phyloP scores from a whole-genome alignment of 768 basidiomycete genomes.

The Podaxis carcinomalis region DNA sequence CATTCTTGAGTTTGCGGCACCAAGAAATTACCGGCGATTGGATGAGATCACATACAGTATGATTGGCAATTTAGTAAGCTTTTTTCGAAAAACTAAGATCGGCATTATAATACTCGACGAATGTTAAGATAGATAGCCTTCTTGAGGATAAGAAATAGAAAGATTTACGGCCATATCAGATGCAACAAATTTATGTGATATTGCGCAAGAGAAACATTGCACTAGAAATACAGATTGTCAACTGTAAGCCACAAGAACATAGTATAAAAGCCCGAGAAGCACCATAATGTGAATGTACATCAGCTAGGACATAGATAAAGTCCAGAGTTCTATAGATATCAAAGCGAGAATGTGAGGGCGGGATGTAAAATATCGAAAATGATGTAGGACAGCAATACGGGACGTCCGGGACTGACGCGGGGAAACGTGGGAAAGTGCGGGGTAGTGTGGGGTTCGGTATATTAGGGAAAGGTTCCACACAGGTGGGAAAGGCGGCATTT shows the following conservation, averaged over 20 bases:
- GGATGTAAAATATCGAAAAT: not conserved
- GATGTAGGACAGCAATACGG: not conserved
- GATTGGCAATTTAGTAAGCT: not conserved
- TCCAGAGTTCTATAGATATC: conserved; percentile 9
- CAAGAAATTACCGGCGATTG: not conserved
- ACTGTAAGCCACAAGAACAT: not conserved
- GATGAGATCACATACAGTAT: not conserved
- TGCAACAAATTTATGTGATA: not conserved
- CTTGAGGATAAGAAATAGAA: too few relatives aligned
- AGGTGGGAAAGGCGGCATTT: not conserved
- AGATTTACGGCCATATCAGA: not conserved
- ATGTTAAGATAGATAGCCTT: not conserved
- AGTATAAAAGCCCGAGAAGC: not conserved
- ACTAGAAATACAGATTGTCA: conserved; percentile 8
- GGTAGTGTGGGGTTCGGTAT: not conserved
- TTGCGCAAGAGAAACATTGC: conserved; percentile 4
- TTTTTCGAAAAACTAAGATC: not conserved
- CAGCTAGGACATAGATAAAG: conserved; percentile 4
- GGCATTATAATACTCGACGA: not conserved
- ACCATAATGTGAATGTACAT: conserved; percentile 4
- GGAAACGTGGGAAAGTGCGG: conserved; percentile 1
- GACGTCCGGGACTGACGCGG: not conserved
- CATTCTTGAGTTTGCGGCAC: not conserved
- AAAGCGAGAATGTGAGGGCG: not conserved
- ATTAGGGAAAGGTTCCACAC: not conserved